Base-by-base conservation (phyloP, 208 protist genomes). In the Borovskyia barvae region DNA sequence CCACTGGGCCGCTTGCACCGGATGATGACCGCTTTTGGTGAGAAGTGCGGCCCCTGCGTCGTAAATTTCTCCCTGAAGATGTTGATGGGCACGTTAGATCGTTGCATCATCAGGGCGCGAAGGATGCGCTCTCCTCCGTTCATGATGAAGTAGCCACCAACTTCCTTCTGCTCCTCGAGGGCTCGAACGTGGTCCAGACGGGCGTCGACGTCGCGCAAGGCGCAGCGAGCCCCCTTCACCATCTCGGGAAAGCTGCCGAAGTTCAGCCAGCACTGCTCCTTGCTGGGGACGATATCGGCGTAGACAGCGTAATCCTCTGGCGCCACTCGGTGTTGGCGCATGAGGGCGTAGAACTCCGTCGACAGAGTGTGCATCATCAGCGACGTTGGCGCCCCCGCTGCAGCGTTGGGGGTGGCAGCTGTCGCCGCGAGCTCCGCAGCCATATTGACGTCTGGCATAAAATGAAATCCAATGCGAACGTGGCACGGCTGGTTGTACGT, bases 71-170 rank as follows among this genome's bases (percentile, higher is more conserved):
- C 69, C 24, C 97, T 82, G 1, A 74, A 40, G 20, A 99, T 85
- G 35, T 94, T 97, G 20, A 99, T 81, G 5, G 97, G 80, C 32
- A 98, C 90, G 80, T 99, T 98, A 41, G 93, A 85, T 15, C 97
- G 81, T 48, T 92, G 92, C 75, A 97, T 85, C 36, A 99, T 76
- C 20, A 99, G 73, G 37, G 99, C 71, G 56, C 99, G 97, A 24
- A 99, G 71, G 45, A 99, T 90, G 37, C 97, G 97, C 78, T 99
- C 99, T 19, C 94, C 86, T 35, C 99, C 99, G 55, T 98, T 97
- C 65, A 98, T 85, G 55, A 99, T 90, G 70, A 99, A 99, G 89
- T 99, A 99, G 17, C 98, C 98, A 42, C 98, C 99, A n/a, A 97
- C 45, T 78, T 99, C 98, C 66, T 95, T 82, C 45, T 85, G 76